Evolutionary conservation across 352 stramenopile genomes (phyloP).

Genomic region (Pythium coloratum): DNA sequence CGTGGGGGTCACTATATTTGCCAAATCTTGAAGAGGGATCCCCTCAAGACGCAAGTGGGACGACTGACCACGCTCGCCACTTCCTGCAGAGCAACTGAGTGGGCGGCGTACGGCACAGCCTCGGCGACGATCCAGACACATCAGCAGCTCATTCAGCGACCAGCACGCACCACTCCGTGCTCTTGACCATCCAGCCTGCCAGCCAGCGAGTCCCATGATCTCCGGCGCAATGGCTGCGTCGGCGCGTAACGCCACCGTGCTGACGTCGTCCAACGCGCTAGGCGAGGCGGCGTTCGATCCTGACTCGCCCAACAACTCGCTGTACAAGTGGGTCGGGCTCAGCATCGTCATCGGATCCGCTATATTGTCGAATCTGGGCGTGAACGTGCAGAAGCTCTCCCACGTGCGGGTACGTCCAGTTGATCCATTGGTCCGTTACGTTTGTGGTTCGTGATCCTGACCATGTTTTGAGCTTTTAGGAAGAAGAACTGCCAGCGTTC

Average conservation of each 20-base stretch:
- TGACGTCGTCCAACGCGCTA: conserved; percentile 7
- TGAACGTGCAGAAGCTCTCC: conserved; percentile 88
- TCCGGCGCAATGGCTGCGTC: neutral
- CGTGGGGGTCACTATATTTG: conserved; percentile 12
- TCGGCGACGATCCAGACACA: conserved; percentile 2
- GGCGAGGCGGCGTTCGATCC: conserved; percentile 21
- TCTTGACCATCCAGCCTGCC: neutral
- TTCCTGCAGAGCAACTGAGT: conserved; percentile 4
- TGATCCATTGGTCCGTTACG: conserved; percentile 9
- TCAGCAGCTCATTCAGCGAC: neutral
- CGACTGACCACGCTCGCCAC: neutral
- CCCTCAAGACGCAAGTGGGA: neutral
- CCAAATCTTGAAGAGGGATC: conserved; percentile 27
- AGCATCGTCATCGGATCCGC: conserved; percentile 76
- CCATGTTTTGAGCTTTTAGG: conserved; percentile 25
- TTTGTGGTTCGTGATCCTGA: neutral
- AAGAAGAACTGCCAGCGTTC: conserved; percentile 67
- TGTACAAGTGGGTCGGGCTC: conserved; percentile 85
- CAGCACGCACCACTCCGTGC: conserved; percentile 9
- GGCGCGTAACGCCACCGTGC: conserved; percentile 19
- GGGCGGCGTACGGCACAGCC: neutral
- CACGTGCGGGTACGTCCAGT: conserved; percentile 64
- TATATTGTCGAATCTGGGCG: conserved; percentile 82
- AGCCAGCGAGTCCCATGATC: neutral
- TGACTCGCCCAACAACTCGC: conserved; percentile 41